Base-by-base conservation (phyloP, 495 filamentous ascomycete species). In the Patellaria atrata region DNA sequence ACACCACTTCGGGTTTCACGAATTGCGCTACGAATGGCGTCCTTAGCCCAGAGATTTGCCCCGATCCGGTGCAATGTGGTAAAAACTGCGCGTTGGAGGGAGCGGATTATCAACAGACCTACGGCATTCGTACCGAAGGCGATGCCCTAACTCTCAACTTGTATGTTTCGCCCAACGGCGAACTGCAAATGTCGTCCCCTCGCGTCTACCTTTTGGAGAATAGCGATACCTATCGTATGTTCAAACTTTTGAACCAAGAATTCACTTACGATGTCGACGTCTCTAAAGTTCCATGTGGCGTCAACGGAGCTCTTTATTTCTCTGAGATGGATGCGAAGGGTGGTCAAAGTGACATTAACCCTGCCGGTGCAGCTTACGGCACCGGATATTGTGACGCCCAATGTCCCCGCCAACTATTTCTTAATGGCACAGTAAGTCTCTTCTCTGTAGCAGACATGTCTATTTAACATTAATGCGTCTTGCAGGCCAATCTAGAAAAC, bases 341-440 rank as follows among this genome's bases (percentile, higher is more conserved):
- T 21, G 68, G 57, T 41, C 44, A 52, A 5, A 49, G 38, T 13
- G 32, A 34, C 2, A 17, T 31, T 22, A 81, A 78, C 53, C 57
- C 63, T 7, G 73, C 68, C 3, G 75, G 75, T n/a, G 71, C 74
- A 3, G 49, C 57, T 6, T 79, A 77, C 53, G 75, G 75, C n/a
- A 73, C 73, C 22, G 76, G 75, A 0, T 79, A 82, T 57, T 82
- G 77, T 47, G 76, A 81, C 48, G 67, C 73, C 4, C 75, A 79
- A 45, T 79, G 76, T 51, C 63, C 57, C 6, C 35, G 42, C 23
- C 53, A 58, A 10, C 55, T 67, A 8, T 79, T 69, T 51, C 63
- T 40, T 31, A 45, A 75, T 42, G 73, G 73, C 13, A 48, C 62
- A 7, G 64, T 67, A 54, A 49, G 57, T 46, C 27, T 9, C 31